Conservation (phyloP, 2,329 filamentous ascomycete genomes). For the Thielaviopsis populi region DNA sequence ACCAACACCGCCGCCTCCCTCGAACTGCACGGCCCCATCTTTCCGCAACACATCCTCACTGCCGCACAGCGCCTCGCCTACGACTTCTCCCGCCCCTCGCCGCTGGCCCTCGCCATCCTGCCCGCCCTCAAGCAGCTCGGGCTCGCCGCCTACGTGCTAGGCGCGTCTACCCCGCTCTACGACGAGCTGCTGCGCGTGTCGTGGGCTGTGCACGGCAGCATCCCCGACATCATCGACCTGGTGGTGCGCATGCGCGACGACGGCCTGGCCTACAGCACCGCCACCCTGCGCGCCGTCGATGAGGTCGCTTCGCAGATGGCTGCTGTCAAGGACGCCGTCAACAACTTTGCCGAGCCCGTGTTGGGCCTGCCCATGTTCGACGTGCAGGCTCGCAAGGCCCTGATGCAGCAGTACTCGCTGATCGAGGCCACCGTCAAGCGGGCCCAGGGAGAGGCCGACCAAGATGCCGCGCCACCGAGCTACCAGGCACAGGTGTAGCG, state of each 20-base stretch:
- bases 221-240: constrained; percentile 37
- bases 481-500: background rate
- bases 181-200: constrained; percentile 47
- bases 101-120: constrained; percentile 44
- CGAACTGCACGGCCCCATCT: constrained; percentile 47
- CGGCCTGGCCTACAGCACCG: constrained; percentile 30
- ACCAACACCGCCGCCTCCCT: constrained; percentile 23
- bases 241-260: constrained; percentile 51
- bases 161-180: constrained; percentile 55
- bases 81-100: constrained; percentile 42
- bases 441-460: background rate
- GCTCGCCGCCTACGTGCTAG: constrained; percentile 54
- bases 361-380: constrained; percentile 3
- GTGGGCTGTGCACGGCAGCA: constrained; percentile 47
- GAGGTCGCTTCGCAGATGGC: constrained; percentile 7
- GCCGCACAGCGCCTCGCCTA: constrained; percentile 42
- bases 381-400: background rate
- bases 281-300: constrained; percentile 6
- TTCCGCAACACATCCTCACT: constrained; percentile 43
- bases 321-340: background rate
- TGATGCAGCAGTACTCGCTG: constrained; percentile 1
- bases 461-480: background rate
- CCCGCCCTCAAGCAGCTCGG: constrained; percentile 54
- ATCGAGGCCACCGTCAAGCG: constrained; percentile 1
- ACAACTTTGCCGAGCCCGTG: constrained; percentile 10